phyloP scores from a whole-genome alignment of 192 early-diverging fungal genomes.

The Coemansia sp. region DNA sequence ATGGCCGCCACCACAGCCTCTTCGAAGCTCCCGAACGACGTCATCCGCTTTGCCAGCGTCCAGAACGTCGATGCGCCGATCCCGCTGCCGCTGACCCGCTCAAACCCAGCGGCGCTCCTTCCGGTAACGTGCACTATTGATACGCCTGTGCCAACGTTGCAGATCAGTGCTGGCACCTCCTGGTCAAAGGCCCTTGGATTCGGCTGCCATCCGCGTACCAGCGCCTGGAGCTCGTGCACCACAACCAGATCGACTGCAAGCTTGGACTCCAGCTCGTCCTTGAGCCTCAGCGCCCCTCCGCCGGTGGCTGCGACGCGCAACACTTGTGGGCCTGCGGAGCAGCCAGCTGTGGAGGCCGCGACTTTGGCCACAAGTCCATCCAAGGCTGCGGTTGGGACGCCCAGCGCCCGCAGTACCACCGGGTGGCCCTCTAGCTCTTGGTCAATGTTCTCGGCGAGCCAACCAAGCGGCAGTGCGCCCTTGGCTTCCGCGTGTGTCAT shows the following conservation, averaged over 20 bases:
- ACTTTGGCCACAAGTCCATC: constrained; percentile 6
- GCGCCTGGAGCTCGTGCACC: constrained; percentile 36
- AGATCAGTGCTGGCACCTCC: constrained; percentile 22
- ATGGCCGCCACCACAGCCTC: constrained; percentile 16
- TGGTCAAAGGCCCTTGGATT: neutral
- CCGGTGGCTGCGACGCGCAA: constrained; percentile 37
- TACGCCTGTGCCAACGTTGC: constrained; percentile 51
- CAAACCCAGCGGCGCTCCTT: constrained; percentile 15
- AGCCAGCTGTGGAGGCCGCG: neutral
- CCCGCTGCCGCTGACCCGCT: constrained; percentile 49
- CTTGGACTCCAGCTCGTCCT: constrained; percentile 16
- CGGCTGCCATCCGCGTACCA: constrained; percentile 19
- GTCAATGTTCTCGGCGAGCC: neutral
- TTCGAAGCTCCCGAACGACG: constrained; percentile 28
- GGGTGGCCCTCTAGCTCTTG: neutral
- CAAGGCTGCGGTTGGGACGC: constrained; percentile 26
- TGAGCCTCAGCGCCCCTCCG: constrained; percentile 32
- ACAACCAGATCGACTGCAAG: constrained; percentile 17
- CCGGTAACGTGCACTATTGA: constrained; percentile 25
- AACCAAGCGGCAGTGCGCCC: neutral
- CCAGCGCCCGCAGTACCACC: constrained; percentile 11
- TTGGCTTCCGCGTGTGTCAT: neutral
- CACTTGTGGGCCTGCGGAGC: neutral
- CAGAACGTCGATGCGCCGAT: constrained; percentile 50
- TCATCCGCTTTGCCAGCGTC: constrained; percentile 43